Evolutionary conservation across 805 yeast species (phyloP).

Genomic region (Dipodascus geniculatus): DNA sequence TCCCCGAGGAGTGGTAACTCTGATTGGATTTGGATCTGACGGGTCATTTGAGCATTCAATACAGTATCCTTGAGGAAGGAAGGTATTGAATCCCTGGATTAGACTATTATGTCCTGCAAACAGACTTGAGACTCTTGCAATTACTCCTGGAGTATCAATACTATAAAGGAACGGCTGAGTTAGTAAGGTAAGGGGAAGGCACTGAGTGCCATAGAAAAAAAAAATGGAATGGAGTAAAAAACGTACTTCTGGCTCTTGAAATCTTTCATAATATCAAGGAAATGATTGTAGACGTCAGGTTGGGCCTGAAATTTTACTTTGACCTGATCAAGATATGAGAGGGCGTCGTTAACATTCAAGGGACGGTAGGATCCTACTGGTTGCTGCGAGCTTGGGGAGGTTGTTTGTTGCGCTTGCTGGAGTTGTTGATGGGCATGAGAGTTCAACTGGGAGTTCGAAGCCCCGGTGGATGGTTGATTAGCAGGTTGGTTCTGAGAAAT

Average conservation of each 20-base stretch:
- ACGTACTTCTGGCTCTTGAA: constrained; percentile 81
- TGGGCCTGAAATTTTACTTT: constrained; percentile 83
- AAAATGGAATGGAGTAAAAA: constrained; percentile 1
- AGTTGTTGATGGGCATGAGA: background rate
- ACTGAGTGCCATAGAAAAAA: background rate
- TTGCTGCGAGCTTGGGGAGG: constrained; percentile 4
- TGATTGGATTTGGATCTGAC: constrained; percentile 79
- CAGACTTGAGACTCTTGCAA: constrained; percentile 82
- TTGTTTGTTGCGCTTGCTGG: constrained; percentile 14
- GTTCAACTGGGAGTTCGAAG: background rate
- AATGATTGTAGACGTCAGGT: constrained; percentile 92
- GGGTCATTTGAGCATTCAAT: constrained; percentile 88
- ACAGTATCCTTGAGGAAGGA: constrained; percentile 89
- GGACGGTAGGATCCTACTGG: constrained; percentile 36
- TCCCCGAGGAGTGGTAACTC: constrained; percentile 94
- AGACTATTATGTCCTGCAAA: constrained; percentile 86
- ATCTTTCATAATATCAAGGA: constrained; percentile 96
- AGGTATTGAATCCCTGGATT: constrained; percentile 96
- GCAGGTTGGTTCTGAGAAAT: background rate
- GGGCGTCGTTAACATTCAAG: constrained; percentile 89
- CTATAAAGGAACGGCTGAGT: constrained; percentile 9
- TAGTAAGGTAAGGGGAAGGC: background rate
- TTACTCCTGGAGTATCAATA: constrained; percentile 97
- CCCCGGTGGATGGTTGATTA: background rate
- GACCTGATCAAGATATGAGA: constrained; percentile 90